Evolutionary conservation across 192 early-diverging fungal genomes (phyloP).

Genomic region (Pilaira anomala): DNA sequence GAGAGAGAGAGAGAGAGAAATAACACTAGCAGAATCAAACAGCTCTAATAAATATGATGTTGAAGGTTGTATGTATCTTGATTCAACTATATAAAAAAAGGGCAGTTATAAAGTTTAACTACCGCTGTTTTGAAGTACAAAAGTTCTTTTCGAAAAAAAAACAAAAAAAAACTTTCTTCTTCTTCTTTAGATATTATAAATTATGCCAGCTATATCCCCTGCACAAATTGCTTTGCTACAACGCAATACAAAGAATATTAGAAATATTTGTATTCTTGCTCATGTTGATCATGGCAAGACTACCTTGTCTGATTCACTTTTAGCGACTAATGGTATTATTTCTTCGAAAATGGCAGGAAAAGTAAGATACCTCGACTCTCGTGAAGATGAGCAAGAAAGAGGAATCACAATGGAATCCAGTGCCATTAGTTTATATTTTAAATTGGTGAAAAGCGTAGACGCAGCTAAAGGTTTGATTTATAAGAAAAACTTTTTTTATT

Average conservation of each 20-base stretch:
- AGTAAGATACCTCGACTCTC: slow-evolving; percentile 90
- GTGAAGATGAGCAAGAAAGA: slow-evolving; percentile 96
- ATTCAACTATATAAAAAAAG: too few relatives aligned
- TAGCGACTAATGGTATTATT: slow-evolving; percentile 99
- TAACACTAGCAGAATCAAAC: too few relatives aligned
- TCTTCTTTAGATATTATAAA: too few relatives aligned
- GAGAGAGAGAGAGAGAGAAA: too few relatives aligned
- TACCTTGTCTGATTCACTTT: slow-evolving; percentile 89
- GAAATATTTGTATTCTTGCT: slow-evolving; percentile 97
- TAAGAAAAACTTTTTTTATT: too few relatives aligned
- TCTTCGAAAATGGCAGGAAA: slow-evolving; percentile 93
- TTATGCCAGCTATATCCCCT: slow-evolving; percentile 67
- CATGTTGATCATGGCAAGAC: slow-evolving; percentile 99
- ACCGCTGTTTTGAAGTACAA: too few relatives aligned
- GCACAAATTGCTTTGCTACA: slow-evolving; percentile 69
- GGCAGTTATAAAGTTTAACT: too few relatives aligned
- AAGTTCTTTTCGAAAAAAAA: too few relatives aligned
- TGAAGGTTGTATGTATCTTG: too few relatives aligned
- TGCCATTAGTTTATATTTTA: slow-evolving; percentile 93
- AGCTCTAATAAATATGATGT: too few relatives aligned
- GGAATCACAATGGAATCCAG: slow-evolving; percentile 99
- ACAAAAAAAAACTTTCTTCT: too few relatives aligned
- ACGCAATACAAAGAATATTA: slow-evolving; percentile 63
- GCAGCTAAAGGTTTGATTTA: slow-evolving; percentile 21
- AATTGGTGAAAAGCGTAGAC: slow-evolving; percentile 47